Percentiles rank a stretch among this genome's conserved stretches.
Evolutionary conservation across 768 basidiomycete species (phyloP).

Genomic region (Sarcodon sp.): DNA sequence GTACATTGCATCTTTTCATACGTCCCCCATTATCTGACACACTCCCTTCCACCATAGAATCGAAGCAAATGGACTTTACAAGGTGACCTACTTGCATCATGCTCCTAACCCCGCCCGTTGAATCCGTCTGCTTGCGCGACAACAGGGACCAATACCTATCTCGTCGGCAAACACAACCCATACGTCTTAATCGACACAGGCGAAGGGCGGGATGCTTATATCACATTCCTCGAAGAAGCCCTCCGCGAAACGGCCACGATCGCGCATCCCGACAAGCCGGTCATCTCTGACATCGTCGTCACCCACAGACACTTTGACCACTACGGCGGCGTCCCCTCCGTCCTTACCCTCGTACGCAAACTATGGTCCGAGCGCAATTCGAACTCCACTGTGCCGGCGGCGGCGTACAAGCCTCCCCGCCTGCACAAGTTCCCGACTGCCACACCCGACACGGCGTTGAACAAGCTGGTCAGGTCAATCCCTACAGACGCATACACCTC

Average conservation of each 20-base stretch:
- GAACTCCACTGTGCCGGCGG: constrained; percentile 14
- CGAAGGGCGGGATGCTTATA: constrained; percentile 59
- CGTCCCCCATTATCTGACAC: not conserved
- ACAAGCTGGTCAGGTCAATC: constrained; percentile 26
- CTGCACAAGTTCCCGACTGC: constrained; percentile 60
- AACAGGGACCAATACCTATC: constrained; percentile 82
- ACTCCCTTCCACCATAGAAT: constrained; percentile 34
- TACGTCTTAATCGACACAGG: constrained; percentile 79
- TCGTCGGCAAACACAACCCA: constrained; percentile 57
- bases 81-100: constrained; percentile 25
- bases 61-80: constrained; percentile 84
- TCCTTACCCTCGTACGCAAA: constrained; percentile 50
- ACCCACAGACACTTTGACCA: constrained; percentile 92
- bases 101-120: not conserved
- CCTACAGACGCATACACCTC: constrained; percentile 33
- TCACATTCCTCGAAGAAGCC: constrained; percentile 49
- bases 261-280: constrained; percentile 27
- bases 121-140: not conserved
- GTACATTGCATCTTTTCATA: not conserved
- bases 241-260: constrained; percentile 27
- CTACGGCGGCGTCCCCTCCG: constrained; percentile 56
- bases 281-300: constrained; percentile 81
- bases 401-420: constrained; percentile 45
- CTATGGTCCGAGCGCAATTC: constrained; percentile 46
- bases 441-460: constrained; percentile 21